Conservation (phyloP, 192 early-diverging fungal genomes). For the Rhizophagus prolifer region DNA sequence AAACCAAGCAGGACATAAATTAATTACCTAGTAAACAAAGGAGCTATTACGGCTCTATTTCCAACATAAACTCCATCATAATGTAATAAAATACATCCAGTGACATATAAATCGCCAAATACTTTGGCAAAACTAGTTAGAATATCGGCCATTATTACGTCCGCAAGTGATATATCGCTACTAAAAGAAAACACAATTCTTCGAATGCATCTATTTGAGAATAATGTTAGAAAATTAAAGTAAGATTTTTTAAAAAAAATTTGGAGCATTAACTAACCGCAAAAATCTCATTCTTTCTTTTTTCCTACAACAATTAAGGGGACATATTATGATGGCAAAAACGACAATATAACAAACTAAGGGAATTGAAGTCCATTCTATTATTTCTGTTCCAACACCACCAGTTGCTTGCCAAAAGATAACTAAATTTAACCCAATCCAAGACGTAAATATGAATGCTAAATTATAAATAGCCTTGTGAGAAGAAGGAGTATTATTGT, state of each 20-base stretch:
- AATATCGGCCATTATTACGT: constrained; percentile 93
- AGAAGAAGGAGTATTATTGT: background rate
- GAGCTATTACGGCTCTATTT: constrained; percentile 48
- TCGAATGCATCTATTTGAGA: constrained; percentile 43
- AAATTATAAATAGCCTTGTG: constrained; percentile 49
- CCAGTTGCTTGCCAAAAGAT: constrained; percentile 42
- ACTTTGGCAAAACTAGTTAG: constrained; percentile 91
- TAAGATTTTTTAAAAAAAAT: background rate
- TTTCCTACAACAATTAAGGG: constrained; percentile 45
- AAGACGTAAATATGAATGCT: constrained; percentile 40
- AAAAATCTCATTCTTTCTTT: constrained; percentile 56
- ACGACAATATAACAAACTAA: constrained; percentile 45
- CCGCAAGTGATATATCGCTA: constrained; percentile 62
- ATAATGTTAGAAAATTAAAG: background rate
- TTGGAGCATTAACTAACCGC: constrained; percentile 35
- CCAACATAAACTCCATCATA: constrained; percentile 30
- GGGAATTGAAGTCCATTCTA: constrained; percentile 43
- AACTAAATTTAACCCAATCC: constrained; percentile 49
- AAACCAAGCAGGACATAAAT: background rate
- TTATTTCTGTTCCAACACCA: constrained; percentile 28
- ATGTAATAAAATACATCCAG: constrained; percentile 63
- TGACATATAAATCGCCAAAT: constrained; percentile 77
- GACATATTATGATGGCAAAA: constrained; percentile 46
- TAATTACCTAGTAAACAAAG: constrained; percentile 68
- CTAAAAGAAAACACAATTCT: constrained; percentile 53